Conservation (phyloP, 2,329 filamentous ascomycete species). For the Hysterium pulicare region DNA sequence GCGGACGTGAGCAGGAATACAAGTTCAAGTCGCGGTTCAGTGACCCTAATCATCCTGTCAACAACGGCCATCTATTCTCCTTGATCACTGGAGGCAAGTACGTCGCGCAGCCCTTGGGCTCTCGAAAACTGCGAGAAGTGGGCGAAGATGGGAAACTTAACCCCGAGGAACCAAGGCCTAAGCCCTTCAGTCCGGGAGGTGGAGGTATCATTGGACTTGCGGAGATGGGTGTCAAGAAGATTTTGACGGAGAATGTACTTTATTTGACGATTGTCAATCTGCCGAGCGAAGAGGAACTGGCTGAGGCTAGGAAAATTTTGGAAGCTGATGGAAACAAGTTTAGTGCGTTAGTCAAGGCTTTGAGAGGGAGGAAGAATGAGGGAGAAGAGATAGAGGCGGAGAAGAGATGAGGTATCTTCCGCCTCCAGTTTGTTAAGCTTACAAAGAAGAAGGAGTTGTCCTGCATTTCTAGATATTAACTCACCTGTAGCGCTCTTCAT, state of each 20-base stretch:
- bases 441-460: too few species aligned
- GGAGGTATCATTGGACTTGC: neutral
- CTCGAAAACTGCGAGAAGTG: neutral
- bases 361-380: neutral
- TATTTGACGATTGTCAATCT: conserved; percentile 25
- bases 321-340: neutral
- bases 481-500: too few species aligned
- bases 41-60: conserved; percentile 51
- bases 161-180: too few species aligned
- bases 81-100: conserved; percentile 47
- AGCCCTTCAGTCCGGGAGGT: neutral
- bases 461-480: too few species aligned
- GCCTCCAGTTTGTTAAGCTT: too few species aligned
- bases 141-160: neutral
- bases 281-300: conserved; percentile 19
- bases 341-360: neutral
- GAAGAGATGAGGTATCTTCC: too few species aligned
- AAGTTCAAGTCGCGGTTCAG: conserved; percentile 47
- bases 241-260: conserved; percentile 14
- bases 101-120: neutral
- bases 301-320: conserved; percentile 7
- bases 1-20: conserved; percentile 13
- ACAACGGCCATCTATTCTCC: conserved; percentile 44
- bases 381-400: too few species aligned
- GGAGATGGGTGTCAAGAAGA: conserved; percentile 9